phyloP scores from a whole-genome alignment of 2,329 filamentous ascomycete species.

The Thermoascus crustaceus region DNA sequence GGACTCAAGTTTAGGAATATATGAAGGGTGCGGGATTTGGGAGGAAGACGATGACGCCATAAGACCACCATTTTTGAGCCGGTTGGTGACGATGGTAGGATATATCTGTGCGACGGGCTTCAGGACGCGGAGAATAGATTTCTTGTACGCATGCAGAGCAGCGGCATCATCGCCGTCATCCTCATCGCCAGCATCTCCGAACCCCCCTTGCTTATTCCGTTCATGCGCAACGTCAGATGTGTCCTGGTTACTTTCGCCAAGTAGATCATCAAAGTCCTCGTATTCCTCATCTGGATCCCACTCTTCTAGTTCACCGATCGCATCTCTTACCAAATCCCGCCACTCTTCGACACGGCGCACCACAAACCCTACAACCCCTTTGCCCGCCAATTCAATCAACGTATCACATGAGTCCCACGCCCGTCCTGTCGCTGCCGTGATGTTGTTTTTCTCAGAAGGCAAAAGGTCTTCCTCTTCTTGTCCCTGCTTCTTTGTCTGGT shows the following conservation, averaged over 20 bases:
- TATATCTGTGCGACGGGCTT: conserved; percentile 37
- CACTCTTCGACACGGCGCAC: conserved; percentile 65
- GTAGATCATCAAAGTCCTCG: conserved; percentile 43
- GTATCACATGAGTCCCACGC: conserved; percentile 80
- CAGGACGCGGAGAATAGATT: conserved; percentile 33
- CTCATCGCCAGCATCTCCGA: conserved; percentile 10
- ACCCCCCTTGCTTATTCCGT: conserved; percentile 12
- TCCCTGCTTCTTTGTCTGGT: conserved; percentile 30
- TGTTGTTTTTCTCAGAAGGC: conserved; percentile 38
- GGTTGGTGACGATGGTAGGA: conserved; percentile 34
- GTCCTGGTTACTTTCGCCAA: no score
- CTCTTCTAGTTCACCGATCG: conserved; percentile 76
- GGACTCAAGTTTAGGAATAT: conserved; percentile 25
- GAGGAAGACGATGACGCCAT: conserved; percentile 7
- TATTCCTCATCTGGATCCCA: conserved; percentile 69
- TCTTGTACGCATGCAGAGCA: conserved; percentile 33
- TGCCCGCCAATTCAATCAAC: conserved; percentile 53
- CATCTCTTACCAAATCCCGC: conserved; percentile 68
- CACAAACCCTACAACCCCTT: conserved; percentile 63
- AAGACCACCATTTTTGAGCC: conserved; percentile 28
- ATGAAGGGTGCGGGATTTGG: conserved; percentile 4
- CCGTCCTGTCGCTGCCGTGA: conserved; percentile 63
- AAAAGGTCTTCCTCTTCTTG: conserved; percentile 21
- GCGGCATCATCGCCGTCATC: conserved; percentile 17
- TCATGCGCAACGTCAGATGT: no score